Base-by-base conservation (phyloP, 2,329 filamentous ascomycete genomes). In the Didymella pomorum region DNA sequence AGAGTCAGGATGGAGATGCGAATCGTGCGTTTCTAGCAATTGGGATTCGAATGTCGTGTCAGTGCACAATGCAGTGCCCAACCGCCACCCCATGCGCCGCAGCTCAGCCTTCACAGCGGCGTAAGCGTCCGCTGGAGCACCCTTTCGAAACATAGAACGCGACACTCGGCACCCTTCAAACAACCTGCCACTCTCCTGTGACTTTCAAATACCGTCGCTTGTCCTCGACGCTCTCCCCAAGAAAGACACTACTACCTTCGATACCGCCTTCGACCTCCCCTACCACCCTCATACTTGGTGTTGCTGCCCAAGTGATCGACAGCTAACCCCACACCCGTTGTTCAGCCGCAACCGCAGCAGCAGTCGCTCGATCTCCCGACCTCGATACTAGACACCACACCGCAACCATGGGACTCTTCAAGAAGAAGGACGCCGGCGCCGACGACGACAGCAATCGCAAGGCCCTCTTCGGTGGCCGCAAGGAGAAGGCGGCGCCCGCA, bases 381-480 rank as follows among this genome's bases (percentile, higher is more conserved):
- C 29, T 21, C 6, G 23, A 35, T 29, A 39, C n/a, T 12, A 25
- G 9, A 39, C 20, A 31, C 26, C 29, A 54, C 46, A 50, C 41
- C 21, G 45, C 58, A 56, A 72, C 42, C 35, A 81, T 80, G 79
- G 79, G 80, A 37, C 79, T 86, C 66, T 75, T 79, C 49, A 86
- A 85, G 72, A 82, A 79, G 65, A 87, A 87, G 72, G 81, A 79
- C 61, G 80, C 80, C 63, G 80, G 79, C 62, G 82, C 78, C 68
- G 82, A 83, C 44, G 84, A 84, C 63, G 82, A 83, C 46, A 79
- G 84, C 58, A 81, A 79, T 72, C 83, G 85, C 73, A 79, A 78
- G 56, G 83, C 84, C n/a, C 82, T 88, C 29, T 88, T 88, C 67
- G 84, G 85, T 63, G 79, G 79, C 64, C 79, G 82, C 63, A 86